phyloP scores from a whole-genome alignment of 139 green algal genomes.

The Auxenochlorella protothecoides region DNA sequence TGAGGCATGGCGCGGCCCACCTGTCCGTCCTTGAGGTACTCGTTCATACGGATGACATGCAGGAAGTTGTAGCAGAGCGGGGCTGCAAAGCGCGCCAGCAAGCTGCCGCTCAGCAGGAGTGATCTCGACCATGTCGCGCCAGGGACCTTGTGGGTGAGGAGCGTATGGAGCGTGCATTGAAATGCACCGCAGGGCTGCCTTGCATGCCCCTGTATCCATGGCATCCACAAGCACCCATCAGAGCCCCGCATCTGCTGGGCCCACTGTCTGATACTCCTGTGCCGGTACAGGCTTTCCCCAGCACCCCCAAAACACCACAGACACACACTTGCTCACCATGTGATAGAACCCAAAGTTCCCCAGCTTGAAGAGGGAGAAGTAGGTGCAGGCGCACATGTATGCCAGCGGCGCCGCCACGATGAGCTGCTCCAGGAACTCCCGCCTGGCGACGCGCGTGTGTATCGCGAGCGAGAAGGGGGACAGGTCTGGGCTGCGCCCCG shows the following conservation, averaged over 20 bases:
- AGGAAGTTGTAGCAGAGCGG: slow-evolving; percentile 81
- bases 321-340: slow-evolving; percentile 24
- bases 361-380: slow-evolving; percentile 84
- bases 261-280: no score
- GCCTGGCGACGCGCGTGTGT: not conserved
- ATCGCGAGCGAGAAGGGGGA: slow-evolving; percentile 55
- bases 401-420: slow-evolving; percentile 49
- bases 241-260: no score
- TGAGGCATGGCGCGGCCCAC: not conserved
- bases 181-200: no score
- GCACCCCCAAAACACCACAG: not conserved
- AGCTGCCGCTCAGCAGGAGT: slow-evolving; percentile 35
- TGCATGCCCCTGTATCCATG: no score
- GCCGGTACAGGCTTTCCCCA: no score
- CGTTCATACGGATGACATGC: slow-evolving; percentile 40
- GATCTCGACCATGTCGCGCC: slow-evolving; percentile 46
- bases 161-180: no score
- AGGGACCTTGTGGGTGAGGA: slow-evolving; percentile 20
- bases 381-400: slow-evolving; percentile 84
- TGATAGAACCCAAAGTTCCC: slow-evolving; percentile 66
- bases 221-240: no score
- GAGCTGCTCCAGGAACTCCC: slow-evolving; percentile 26
- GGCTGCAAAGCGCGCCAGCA: slow-evolving; percentile 67
- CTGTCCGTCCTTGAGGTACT: slow-evolving; percentile 17
- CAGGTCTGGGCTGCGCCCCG: slow-evolving; percentile 54